Evolutionary conservation across 352 stramenopile genomes (phyloP).

Genomic region (Pythium sukuiense): DNA sequence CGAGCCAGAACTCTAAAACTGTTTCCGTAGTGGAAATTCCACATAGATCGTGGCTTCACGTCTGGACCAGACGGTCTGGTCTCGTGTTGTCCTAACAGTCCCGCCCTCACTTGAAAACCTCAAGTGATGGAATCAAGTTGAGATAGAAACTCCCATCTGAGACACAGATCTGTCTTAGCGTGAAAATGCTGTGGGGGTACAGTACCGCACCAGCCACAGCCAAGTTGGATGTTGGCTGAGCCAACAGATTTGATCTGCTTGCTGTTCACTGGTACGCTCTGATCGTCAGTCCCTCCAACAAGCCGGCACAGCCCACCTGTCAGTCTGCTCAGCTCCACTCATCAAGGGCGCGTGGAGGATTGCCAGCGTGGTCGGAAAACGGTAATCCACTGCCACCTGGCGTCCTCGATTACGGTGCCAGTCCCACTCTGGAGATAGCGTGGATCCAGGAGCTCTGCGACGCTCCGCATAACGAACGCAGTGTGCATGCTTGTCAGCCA

Average conservation of each 20-base stretch:
- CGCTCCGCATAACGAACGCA: conserved; percentile 11
- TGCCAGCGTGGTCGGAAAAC: background rate
- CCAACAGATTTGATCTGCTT: too few relatives aligned
- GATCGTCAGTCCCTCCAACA: conserved; percentile 3
- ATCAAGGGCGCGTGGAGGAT: background rate
- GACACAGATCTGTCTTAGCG: too few relatives aligned
- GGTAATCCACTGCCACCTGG: background rate
- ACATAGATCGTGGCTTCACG: too few relatives aligned
- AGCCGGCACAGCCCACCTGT: background rate
- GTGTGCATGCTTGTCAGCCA: background rate
- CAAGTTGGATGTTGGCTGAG: too few relatives aligned
- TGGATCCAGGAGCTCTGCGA: conserved; percentile 2
- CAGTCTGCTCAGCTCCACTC: background rate
- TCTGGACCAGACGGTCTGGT: too few relatives aligned
- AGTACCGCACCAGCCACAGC: too few relatives aligned
- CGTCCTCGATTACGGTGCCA: background rate
- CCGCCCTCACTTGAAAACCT: too few relatives aligned
- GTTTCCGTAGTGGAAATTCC: too few relatives aligned
- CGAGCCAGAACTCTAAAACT: background rate
- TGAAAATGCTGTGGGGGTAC: too few relatives aligned
- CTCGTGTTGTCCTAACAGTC: background rate
- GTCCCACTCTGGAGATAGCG: background rate
- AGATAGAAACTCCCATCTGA: too few relatives aligned
- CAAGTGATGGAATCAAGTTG: too few relatives aligned
- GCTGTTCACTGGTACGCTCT: background rate